Percentiles rank a stretch among this genome's conserved stretches.
Conservation (phyloP, 2,329 filamentous ascomycete species). For the Gnomoniopsis sp. region DNA sequence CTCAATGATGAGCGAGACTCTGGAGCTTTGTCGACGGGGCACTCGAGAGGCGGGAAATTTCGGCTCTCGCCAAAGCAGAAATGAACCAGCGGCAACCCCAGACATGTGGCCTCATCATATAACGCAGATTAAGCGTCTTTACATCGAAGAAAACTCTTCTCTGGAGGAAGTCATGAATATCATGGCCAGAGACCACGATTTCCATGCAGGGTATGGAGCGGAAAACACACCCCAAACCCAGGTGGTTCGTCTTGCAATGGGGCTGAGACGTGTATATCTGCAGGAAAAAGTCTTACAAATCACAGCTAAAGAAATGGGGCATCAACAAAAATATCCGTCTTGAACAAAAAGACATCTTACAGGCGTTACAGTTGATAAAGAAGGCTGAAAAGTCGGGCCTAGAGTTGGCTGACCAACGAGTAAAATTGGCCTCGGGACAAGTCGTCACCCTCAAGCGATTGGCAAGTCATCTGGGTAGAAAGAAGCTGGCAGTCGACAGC, state of each 20-base stretch:
- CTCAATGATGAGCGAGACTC: too few species aligned
- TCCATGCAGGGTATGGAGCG: not conserved
- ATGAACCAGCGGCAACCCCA: not conserved
- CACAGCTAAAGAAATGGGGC: not conserved
- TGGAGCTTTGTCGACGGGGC: too few species aligned
- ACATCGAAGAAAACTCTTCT: not conserved
- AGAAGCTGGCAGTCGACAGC: not conserved
- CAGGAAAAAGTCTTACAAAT: not conserved
- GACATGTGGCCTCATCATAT: not conserved
- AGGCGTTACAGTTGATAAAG: not conserved
- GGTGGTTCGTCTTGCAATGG: not conserved
- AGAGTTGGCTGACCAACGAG: not conserved
- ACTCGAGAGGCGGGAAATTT: too few species aligned
- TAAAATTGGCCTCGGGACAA: not conserved
- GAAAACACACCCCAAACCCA: not conserved
- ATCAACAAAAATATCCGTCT: not conserved
- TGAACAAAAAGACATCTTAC: not conserved
- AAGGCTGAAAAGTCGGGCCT: not conserved
- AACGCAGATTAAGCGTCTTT: not conserved
- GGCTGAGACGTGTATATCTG: not conserved
- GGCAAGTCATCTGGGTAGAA: not conserved
- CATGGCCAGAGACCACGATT: not conserved
- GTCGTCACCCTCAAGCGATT: not conserved
- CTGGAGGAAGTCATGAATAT: not conserved
- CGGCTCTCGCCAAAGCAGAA: too few species aligned